Percentiles rank a stretch among this genome's conserved stretches.
These are phyloP conservation scores for Danielia reshetovae DNA, from an alignment of 805 yeast species.

Conservation along the genomic window DNA sequence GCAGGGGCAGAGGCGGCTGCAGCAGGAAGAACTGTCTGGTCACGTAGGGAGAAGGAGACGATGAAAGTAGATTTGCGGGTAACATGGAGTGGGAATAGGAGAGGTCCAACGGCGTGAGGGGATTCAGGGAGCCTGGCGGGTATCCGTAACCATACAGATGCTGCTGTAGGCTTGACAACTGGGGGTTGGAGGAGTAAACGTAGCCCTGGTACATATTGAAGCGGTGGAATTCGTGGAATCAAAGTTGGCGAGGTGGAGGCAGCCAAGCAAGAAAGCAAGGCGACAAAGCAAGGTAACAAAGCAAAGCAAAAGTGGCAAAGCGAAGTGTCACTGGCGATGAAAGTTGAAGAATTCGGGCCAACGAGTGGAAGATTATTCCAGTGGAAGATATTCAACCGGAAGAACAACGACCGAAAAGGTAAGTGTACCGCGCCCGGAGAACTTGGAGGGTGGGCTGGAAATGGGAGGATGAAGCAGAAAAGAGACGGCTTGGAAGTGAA, in stretches of 20 bases:
- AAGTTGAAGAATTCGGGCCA: no score
- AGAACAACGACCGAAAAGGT: no score
- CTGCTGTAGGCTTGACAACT: conserved; percentile 1
- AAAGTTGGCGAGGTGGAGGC: not conserved
- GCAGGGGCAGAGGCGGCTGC: conserved; percentile 7
- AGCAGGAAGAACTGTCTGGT: conserved; percentile 27
- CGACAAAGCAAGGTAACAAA: no score
- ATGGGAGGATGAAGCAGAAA: no score
- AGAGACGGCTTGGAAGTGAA: no score
- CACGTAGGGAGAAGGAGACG: conserved; percentile 51
- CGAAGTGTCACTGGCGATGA: no score
- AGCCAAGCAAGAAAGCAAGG: not conserved
- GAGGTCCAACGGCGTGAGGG: conserved; percentile 49
- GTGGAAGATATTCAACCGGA: no score
- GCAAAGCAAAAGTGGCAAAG: not conserved
- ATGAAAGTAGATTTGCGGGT: conserved; percentile 52
- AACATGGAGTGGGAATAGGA: conserved; percentile 58
- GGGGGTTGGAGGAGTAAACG: conserved; percentile 1
- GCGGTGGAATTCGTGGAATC: no score
- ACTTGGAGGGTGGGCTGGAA: no score
- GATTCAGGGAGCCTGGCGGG: conserved; percentile 7
- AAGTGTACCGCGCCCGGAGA: no score
- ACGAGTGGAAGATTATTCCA: no score
- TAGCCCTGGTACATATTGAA: conserved; percentile 4
- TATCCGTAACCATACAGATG: conserved; percentile 5